Evolutionary conservation across 1,284 basidiomycete genomes (phyloP), one percentile per base, ranked within the genome.

Genomic region (Fistulina hepatica): DNA sequence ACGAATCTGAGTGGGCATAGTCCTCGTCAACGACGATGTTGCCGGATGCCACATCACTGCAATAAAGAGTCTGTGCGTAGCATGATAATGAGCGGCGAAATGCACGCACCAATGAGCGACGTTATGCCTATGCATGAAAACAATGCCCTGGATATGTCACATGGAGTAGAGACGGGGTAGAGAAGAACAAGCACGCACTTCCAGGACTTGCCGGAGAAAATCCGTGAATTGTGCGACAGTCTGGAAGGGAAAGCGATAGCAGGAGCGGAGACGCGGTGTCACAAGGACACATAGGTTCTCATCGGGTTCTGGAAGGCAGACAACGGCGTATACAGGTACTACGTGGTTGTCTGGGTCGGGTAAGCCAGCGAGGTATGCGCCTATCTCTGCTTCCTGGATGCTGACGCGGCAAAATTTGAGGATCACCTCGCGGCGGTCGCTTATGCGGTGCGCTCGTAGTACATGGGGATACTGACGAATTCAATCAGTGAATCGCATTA

Each of bases 71-170:
- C 32, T 28, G 8, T 21, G 24, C 7, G 6, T 12, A 16, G n/a
- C 6, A 24, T 9, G 17, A 20, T 7, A n/a, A 16, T 19, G 15
- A 20, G 24, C 17, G 10, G 8, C 16, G 4, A n/a, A 23, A 6
- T 6, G 3, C 1, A 24, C 45, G 5, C 12, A 45, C 46, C 43
- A 44, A 24, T 47, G 46, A 24, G 46, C 46, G 15, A 47, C 34
- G 27, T 47, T 47, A 25, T 47, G 43, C 20, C 46, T 39, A 20
- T 47, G 46, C 46, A 47, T 47, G 15, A 47, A 47, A 35, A 43
- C 44, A 12, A 47, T 28, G 17, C 46, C 46, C 44, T 47, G 10
- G 21, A 21, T 8, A 19, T 11, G 37, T 34, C 21, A 10, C 33
- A 8, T 10, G 15, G 20, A 19, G 31, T 21, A 25, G 21, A 8